Base-by-base conservation (phyloP, 1,284 basidiomycete species). In the Cryptococcus sp. region DNA sequence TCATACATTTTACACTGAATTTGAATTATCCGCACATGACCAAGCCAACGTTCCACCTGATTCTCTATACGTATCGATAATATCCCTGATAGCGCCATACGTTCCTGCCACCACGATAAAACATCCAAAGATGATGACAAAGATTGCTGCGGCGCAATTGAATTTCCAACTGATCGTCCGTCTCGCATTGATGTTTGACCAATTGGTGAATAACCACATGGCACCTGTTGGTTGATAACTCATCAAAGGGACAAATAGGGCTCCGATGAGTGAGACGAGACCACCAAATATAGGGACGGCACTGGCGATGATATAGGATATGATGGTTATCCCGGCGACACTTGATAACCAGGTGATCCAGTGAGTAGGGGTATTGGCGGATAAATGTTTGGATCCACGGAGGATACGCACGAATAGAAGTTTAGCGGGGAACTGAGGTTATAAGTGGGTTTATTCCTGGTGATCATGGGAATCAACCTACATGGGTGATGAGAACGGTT, bases 361-460 rank as follows among this genome's bases (percentile, higher is more conserved):
- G 49, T 85, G 84, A 4, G 80, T 73, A 7, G 76, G 5, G 0
- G 84, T 86, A 60, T 84, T 83, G 6, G 76, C 76, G 60, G 84
- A 80, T 51, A 87, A 68, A 66, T 87, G 85, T 11, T 71, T 69
- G 6, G 81, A 79, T 57, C 80, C 78, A n/a, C 83, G 80, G 65
- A 86, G 83, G 53, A 82, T 60, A 8, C 84, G 80, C 53, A 86
- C 78, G 63, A 87, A 85, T 49, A 85, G 64, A 45, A 53, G 51
- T 31, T 53, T 53, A 30, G 51, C 51, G 32, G 51, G 51, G 45
- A 53, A 53, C 51, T 53, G 30, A 36, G 11, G 10, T 23, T 5
- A 13, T 4, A 34, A 23, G 43, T 37, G 7, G 10, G 4, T 32
- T 8, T 30, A n/a, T 15, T 33, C 14, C n/a, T 33, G 36, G 43